phyloP scores from a whole-genome alignment of 228 moss, liverwort and hornwort species.

The Sphagnum fallax region DNA sequence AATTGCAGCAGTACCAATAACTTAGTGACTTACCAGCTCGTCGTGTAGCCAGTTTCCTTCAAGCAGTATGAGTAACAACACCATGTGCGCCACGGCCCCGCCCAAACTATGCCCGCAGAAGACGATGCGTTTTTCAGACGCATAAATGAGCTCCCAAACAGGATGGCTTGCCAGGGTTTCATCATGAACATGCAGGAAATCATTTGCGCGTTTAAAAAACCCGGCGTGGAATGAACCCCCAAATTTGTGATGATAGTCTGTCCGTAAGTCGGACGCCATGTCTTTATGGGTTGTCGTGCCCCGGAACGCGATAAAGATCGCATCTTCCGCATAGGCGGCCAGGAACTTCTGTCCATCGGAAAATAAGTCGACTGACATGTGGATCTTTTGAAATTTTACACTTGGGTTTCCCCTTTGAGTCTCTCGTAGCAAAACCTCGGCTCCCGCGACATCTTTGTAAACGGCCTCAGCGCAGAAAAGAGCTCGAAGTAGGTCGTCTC shows the following conservation, averaged over 20 bases:
- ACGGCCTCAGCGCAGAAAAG: neutral
- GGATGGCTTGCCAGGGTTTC: too few relatives aligned
- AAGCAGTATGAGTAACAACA: neutral
- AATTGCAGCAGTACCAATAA: too few relatives aligned
- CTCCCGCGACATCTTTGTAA: neutral
- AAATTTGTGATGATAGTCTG: neutral
- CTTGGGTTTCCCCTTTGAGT: neutral
- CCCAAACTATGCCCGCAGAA: conserved; percentile 1
- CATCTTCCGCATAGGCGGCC: conserved; percentile 1
- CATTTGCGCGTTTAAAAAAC: conserved; percentile 1
- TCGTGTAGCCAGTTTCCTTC: too few relatives aligned
- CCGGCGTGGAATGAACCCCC: conserved; percentile 4
- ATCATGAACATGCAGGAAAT: neutral
- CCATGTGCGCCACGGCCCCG: conserved; percentile 6
- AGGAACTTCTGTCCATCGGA: neutral
- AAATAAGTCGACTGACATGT: neutral
- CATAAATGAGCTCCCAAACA: too few relatives aligned
- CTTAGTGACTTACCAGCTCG: too few relatives aligned
- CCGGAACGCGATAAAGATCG: conserved; percentile 3
- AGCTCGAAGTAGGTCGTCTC: neutral
- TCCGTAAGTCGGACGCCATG: neutral
- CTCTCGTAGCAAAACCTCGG: neutral
- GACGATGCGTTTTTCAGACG: neutral
- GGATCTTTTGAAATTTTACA: neutral
- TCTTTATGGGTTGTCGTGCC: neutral